Evolutionary conservation across 1,284 basidiomycete species (phyloP), one percentile per base, ranked within the genome.

Genomic region (Sporisorium iseilematis-ciliati): DNA sequence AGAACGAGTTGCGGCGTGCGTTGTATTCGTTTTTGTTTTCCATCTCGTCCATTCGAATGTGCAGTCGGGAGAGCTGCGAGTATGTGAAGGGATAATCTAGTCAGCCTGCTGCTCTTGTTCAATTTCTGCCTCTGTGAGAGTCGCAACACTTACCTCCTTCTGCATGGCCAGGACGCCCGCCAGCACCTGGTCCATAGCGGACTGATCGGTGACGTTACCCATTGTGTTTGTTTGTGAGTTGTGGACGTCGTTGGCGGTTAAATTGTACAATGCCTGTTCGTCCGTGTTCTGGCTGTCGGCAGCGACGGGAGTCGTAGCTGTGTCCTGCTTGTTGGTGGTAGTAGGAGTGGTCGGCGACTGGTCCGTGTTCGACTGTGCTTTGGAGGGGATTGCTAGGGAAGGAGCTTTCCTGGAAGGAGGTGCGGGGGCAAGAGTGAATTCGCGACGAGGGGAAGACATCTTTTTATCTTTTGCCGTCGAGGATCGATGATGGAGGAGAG

Each of bases 131-230:
- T 52, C 7, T n/a, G 31, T 53, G 33, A 23, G 14, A 23, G 25
- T 11, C 33, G 14, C 7, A 11, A 46, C 25, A 68, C 78, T 52
- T 46, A 82, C 77, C 70, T 83, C 81, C 43, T 78, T 78, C 65
- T 82, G 81, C 75, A 84, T 78, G 8, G 74, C 53, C 20, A 69
- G 33, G 54, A 84, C 74, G 48, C 82, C 83, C 16, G 55, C 52
- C 16, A 84, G 78, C 46, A 84, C 73, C 69, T 81, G 82, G 20
- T 62, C 54, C 33, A 83, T 42, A 14, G 70, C 59, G 16, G 65
- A 66, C 33, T 77, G 50, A 51, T 67, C 65, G 1, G 58, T 48
- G 7, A 64, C 54, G 68, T 63, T 75, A 16, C 55, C 65, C 74
- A 76, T 76, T 7, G 41, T 69, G 45, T 26, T 21, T 2, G 51